Evolutionary conservation across 306 rosid genomes (phyloP).

Genomic region (Fragaria vesca): DNA sequence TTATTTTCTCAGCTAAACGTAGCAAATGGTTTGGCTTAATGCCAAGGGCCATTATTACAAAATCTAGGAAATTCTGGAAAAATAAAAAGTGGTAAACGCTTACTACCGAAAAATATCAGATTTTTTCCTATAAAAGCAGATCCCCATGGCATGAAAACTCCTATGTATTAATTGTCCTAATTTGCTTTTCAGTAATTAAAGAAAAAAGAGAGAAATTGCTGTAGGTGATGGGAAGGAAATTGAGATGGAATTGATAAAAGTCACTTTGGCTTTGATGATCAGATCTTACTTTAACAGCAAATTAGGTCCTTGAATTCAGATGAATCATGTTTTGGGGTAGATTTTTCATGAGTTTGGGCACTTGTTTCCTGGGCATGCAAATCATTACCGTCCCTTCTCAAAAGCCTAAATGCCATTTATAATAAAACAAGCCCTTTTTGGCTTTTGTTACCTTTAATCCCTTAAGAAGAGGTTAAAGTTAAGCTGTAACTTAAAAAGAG

Average conservation of each 20-base stretch:
- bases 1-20: background rate
- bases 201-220: background rate
- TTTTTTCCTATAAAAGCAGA: background rate
- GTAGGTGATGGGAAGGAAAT: background rate
- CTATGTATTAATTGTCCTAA: background rate
- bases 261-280: conserved; percentile 20
- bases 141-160: conserved; percentile 3
- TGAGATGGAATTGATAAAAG: conserved; percentile 21
- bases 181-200: background rate
- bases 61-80: conserved; percentile 2
- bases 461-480: conserved; percentile 38
- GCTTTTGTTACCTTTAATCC: conserved; percentile 30
- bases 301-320: conserved; percentile 34
- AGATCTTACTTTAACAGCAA: conserved; percentile 39
- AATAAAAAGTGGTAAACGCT: background rate
- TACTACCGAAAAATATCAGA: conserved; percentile 2
- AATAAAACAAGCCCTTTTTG: conserved; percentile 30
- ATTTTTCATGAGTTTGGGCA: conserved; percentile 31
- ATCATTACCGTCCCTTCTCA: conserved; percentile 46
- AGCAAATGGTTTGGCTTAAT: background rate
- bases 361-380: conserved; percentile 26
- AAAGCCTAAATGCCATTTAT: conserved; percentile 54
- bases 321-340: conserved; percentile 35
- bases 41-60: conserved; percentile 19
- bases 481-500: conserved; percentile 30